Evolutionary conservation across 202 grass and related monocot species (phyloP), one percentile per base, ranked within the genome.

Genomic region (Eragrostis tef): DNA sequence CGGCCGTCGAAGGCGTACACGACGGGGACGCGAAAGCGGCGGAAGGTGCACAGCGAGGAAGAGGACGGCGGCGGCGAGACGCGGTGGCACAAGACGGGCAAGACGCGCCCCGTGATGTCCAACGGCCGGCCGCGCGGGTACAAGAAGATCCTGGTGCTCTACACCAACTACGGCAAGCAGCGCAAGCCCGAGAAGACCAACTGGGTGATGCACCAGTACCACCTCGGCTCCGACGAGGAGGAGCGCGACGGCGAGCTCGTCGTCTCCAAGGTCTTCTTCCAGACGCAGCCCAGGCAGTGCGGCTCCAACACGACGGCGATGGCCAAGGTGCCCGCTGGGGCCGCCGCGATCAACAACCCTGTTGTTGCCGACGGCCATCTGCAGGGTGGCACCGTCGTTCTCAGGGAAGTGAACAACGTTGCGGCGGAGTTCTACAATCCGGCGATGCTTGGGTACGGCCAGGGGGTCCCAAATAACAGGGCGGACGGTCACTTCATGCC

Each of bases 191-290:
- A 95, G 83, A 95, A 95, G 79, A 95, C 93, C 15, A 95, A 90
- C 77, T 95, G 93, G 93, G 90, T 95, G 12, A 95, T 95, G 90
- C 93, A 95, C 81, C 90, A 95, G 77, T 92, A 95, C 60, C 93
- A 95, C 87, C 84, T 95, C 27, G 93, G 93, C 36, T 84, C 85
- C 26, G 89, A 95, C 72, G 89, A 95, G 82, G 93, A 95, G 78
- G 93, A 95, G 83, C 87, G 89, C 79, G 93, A 92, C 68, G 93
- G 93, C 15, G 93, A 95, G 83, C 87, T 95, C 50, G 90, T 95
- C 45, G 93, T 92, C 49, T 95, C 93, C 53, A 95, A 95, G 83
- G 88, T 95, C 34, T 95, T 95, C 85, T 95, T 92, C 83, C 93
- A 95, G 79, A 95, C 90, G 67, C 93, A 95, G 66, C 93, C 93